phyloP scores from a whole-genome alignment of 2,329 filamentous ascomycete species.

The Claviceps maximensis region DNA sequence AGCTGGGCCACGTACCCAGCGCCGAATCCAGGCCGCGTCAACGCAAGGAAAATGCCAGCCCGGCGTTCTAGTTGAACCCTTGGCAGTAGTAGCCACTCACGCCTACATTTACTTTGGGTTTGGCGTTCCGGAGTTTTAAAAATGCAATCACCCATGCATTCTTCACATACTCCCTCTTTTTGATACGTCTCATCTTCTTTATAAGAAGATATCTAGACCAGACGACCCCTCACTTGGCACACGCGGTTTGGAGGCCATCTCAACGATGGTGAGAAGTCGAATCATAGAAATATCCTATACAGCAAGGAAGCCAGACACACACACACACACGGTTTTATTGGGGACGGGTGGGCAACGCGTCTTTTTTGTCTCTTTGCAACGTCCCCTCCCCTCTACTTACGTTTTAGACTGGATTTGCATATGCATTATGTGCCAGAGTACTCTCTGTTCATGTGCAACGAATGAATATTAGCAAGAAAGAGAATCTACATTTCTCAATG shows the following conservation, averaged over 20 bases:
- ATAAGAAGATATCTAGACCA: background rate
- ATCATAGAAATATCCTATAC: no score
- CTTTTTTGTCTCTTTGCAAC: no score
- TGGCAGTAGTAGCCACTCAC: conserved; percentile 2
- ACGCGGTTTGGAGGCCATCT: no score
- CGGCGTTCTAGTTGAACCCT: conserved; percentile 11
- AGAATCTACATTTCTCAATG: background rate
- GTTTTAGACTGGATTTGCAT: background rate
- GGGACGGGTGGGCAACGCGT: no score
- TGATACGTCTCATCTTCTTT: background rate
- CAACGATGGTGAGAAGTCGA: no score
- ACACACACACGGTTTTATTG: no score
- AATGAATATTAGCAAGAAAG: no score
- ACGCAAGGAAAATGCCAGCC: conserved; percentile 15
- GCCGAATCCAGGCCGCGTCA: conserved; percentile 14
- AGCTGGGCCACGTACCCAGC: conserved; percentile 14
- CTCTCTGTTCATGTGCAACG: no score
- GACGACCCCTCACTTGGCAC: no score
- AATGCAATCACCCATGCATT: background rate
- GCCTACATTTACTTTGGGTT: background rate
- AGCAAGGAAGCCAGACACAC: no score
- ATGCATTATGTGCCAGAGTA: background rate
- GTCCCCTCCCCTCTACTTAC: no score
- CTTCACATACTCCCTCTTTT: no score
- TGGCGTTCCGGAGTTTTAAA: background rate